Evolutionary conservation across 352 stramenopile species (phyloP).

Genomic region (Pseudoperonospora humuli): DNA sequence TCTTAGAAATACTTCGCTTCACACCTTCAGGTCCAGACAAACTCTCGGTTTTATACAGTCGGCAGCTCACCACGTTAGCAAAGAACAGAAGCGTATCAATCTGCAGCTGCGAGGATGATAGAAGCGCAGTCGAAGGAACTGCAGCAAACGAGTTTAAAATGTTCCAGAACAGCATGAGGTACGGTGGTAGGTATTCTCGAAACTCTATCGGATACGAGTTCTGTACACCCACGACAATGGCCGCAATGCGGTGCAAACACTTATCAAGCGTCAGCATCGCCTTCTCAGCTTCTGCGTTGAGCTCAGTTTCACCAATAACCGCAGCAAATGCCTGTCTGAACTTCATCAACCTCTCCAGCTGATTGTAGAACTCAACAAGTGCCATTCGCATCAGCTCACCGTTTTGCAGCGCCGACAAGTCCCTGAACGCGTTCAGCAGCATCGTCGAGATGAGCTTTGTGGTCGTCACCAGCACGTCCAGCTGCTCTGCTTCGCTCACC

Average conservation of each 20-base stretch:
- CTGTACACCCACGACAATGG: constrained; percentile 60
- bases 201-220: constrained; percentile 83
- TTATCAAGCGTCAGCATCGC: constrained; percentile 41
- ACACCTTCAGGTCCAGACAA: constrained; percentile 32
- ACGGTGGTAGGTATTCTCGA: constrained; percentile 61
- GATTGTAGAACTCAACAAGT: constrained; percentile 64
- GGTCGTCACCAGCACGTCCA: constrained; percentile 36
- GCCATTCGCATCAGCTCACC: constrained; percentile 47
- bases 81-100: constrained; percentile 79
- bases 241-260: constrained; percentile 51
- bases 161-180: constrained; percentile 61
- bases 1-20: constrained; percentile 49
- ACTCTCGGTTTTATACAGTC: constrained; percentile 71
- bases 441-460: constrained; percentile 68
- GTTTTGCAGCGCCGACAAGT: constrained; percentile 44
- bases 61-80: constrained; percentile 70
- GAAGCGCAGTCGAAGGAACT: neutral
- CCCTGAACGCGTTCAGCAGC: constrained; percentile 63
- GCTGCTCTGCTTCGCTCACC: constrained; percentile 12
- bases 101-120: constrained; percentile 33
- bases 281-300: constrained; percentile 5
- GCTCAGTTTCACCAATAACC: constrained; percentile 1
- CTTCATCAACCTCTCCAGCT: constrained; percentile 50
- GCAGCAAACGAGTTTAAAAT: constrained; percentile 27
- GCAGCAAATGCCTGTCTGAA: constrained; percentile 29